Conservation (phyloP, 495 filamentous ascomycete species). For the Aspergillus cavernicola region DNA sequence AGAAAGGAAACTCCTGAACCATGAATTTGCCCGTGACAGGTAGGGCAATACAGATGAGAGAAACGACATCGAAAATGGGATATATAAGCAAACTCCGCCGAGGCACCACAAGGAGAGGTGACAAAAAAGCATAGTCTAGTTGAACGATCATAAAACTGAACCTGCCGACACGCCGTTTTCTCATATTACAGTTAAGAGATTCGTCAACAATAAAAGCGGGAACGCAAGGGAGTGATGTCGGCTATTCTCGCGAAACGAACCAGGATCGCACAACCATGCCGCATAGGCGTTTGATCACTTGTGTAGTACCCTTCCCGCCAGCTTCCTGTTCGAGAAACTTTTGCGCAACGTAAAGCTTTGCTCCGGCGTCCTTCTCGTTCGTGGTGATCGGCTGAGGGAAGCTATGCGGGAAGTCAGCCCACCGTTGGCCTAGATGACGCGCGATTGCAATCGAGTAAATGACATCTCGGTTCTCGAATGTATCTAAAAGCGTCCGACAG, state of each 20-base stretch:
- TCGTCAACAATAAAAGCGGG: slow-evolving; percentile 4
- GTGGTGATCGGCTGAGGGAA: slow-evolving; percentile 55
- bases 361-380: slow-evolving; percentile 66
- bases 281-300: slow-evolving; percentile 74
- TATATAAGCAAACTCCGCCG: slow-evolving; percentile 1
- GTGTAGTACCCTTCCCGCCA: slow-evolving; percentile 66
- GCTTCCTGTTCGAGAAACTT: slow-evolving; percentile 77
- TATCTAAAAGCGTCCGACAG: slow-evolving; percentile 67
- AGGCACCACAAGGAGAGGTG: background rate
- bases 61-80: slow-evolving; percentile 4
- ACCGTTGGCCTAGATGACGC: slow-evolving; percentile 65
- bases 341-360: slow-evolving; percentile 74
- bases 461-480: slow-evolving; percentile 84
- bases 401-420: slow-evolving; percentile 60
- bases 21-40: slow-evolving; percentile 9
- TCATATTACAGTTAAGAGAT: slow-evolving; percentile 23
- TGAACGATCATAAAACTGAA: slow-evolving; percentile 14
- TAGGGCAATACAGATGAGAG: slow-evolving; percentile 4
- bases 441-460: slow-evolving; percentile 84
- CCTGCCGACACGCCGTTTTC: slow-evolving; percentile 18
- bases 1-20: slow-evolving; percentile 20
- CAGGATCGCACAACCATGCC: slow-evolving; percentile 64
- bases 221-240: too few relatives aligned
- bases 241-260: slow-evolving; percentile 43
- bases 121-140: slow-evolving; percentile 17